Evolutionary conservation across 805 yeast species (phyloP).

Genomic region (Ogataea angusta): DNA sequence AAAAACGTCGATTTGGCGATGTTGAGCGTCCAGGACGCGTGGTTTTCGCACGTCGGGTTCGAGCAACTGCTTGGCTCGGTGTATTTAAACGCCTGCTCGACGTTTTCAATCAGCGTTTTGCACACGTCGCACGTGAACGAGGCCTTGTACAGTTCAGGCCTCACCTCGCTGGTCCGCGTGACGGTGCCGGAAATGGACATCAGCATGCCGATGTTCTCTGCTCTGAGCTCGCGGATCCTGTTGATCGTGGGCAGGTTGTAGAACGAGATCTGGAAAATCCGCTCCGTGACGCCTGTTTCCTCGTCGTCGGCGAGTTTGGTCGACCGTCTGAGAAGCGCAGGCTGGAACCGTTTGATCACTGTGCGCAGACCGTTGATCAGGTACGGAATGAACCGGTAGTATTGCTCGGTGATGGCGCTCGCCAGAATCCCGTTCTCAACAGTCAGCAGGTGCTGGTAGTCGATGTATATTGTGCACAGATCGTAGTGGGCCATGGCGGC

Average conservation of each 20-base stretch:
- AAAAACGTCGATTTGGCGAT: conserved; percentile 81
- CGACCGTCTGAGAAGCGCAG: conserved; percentile 53
- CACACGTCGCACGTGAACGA: conserved; percentile 89
- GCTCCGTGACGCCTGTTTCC: conserved; percentile 50
- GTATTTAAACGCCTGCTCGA: conserved; percentile 89
- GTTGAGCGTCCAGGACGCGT: conserved; percentile 79
- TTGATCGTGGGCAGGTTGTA: conserved; percentile 79
- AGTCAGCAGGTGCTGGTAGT: conserved; percentile 71
- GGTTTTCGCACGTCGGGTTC: conserved; percentile 82
- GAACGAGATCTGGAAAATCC: conserved; percentile 86
- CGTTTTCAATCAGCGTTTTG: conserved; percentile 77
- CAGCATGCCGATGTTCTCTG: conserved; percentile 83
- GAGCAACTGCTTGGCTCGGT: conserved; percentile 95
- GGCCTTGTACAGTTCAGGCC: conserved; percentile 88
- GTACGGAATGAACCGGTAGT: conserved; percentile 88
- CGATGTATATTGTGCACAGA: conserved; percentile 74
- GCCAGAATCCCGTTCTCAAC: conserved; percentile 87
- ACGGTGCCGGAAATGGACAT: conserved; percentile 91
- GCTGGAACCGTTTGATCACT: conserved; percentile 71
- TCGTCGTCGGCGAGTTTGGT: conserved; percentile 39
- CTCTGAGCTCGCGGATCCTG: conserved; percentile 84
- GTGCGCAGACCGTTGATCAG: conserved; percentile 70
- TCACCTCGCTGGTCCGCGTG: conserved; percentile 91
- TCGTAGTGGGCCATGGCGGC: conserved; percentile 77
- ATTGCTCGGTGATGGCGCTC: conserved; percentile 84